Base-by-base conservation (phyloP, 2,329 filamentous ascomycete species). In the Scopulariopsis brevicaulis region DNA sequence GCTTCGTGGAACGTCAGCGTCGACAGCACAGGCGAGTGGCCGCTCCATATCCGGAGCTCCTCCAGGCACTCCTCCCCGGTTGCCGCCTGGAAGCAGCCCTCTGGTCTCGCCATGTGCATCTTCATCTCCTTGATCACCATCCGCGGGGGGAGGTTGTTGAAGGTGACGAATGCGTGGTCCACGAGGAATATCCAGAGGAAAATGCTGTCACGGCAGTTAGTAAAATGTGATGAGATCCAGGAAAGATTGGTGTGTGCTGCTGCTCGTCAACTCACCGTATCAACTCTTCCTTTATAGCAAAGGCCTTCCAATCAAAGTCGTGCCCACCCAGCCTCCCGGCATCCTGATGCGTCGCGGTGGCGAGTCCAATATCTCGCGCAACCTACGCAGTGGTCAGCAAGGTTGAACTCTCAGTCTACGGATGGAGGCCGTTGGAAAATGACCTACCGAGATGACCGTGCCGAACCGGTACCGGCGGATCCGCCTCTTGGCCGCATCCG, bases 91-190 rank as follows among this genome's bases (percentile, higher is more conserved):
- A 73, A 73, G 59, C 70, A 73, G 3, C 65, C 60, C 60, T 73
- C 71, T 0, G 70, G 65, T 14, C 62, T 63, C 11, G 68, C 68
- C 62, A 70, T 63, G 52, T 68, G 64, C 62, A 71, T 70, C 35
- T 64, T 69, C 68, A 73, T 69, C 59, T 73, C 71, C 55, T 69
- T 69, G 50, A 72, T 67, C 0, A 71, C 67, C 66, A 73, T 69
- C 14, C 71, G 64, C n/a, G 70, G 71, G 1, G 71, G 71, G 0
- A 70, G 59, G 43, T 74, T 74, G 63, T 73, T 72, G 62, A 73
- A 73, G 14, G 72, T 72, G 32, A 71, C 67, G 56, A 73, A 74
- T 0, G 69, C 69, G 0, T 70, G 69, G 55, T 74, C 71, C 14
- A 74, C 60, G 4, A 73, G 60, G 28, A 71, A 71, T 5, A 71